Evolutionary conservation across 1,139 yeast genomes (phyloP).

Genomic region (Taphrina wiesneri): DNA sequence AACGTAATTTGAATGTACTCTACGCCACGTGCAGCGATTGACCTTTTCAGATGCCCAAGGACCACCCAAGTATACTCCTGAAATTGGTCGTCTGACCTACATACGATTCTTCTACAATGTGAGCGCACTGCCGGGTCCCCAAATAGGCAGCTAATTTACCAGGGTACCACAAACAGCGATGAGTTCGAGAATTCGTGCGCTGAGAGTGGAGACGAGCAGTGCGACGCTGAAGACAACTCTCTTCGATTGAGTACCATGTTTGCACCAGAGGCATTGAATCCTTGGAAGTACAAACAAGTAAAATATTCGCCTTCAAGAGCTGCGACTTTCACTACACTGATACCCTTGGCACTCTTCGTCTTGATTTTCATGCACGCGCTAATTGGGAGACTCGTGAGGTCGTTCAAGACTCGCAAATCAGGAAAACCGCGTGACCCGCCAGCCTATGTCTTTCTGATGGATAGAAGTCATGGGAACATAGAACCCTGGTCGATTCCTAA

Average conservation of each 20-base stretch:
- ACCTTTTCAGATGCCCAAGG: conserved; percentile 1
- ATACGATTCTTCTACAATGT: conserved; percentile 5
- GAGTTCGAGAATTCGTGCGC: not conserved
- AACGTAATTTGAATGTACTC: not conserved
- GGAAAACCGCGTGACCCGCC: not conserved
- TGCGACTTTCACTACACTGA: not conserved
- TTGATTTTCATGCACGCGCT: not conserved
- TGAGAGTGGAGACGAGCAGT: not conserved
- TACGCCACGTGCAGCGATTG: not conserved
- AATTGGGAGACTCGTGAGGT: not conserved
- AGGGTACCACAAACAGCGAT: not conserved
- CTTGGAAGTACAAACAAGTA: not conserved
- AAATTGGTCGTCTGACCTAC: not conserved
- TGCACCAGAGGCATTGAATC: not conserved
- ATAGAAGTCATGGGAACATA: conserved; percentile 4
- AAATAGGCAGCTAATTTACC: too few species aligned
- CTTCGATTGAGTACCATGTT: not conserved
- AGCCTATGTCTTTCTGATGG: conserved; percentile 1
- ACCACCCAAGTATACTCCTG: not conserved
- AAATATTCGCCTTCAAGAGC: not conserved
- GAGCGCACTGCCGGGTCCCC: not conserved
- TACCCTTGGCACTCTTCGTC: not conserved
- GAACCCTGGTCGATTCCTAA: not conserved
- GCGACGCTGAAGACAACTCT: conserved; percentile 5
- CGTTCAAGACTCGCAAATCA: not conserved